Conservation (phyloP, 768 basidiomycete species). For the Mycena latifolia region DNA sequence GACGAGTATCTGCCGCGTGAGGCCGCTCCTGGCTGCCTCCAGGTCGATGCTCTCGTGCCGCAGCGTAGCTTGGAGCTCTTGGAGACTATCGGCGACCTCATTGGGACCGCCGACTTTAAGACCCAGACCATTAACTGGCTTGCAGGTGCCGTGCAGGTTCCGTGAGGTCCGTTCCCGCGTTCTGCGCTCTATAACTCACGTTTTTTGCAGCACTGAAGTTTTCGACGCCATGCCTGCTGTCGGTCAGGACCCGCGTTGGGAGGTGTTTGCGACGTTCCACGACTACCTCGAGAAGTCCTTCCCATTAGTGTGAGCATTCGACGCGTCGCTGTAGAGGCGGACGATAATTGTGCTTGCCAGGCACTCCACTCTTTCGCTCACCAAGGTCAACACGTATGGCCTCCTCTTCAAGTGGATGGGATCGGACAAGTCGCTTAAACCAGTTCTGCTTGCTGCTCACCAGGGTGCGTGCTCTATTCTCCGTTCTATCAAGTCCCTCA, state of each 20-base stretch:
- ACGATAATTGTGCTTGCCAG: constrained; percentile 46
- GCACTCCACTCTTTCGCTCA: constrained; percentile 68
- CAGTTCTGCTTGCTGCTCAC: constrained; percentile 76
- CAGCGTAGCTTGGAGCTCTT: constrained; percentile 12
- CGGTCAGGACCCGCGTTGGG: constrained; percentile 63
- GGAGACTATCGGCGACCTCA: constrained; percentile 20
- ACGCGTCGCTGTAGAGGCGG: not conserved
- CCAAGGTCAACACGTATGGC: constrained; percentile 82
- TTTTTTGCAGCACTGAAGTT: constrained; percentile 60
- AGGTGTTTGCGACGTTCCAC: constrained; percentile 53
- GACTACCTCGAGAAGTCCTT: constrained; percentile 54
- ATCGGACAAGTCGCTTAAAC: constrained; percentile 70
- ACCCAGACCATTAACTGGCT: constrained; percentile 42
- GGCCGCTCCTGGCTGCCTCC: constrained; percentile 18
- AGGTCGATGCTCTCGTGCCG: constrained; percentile 24
- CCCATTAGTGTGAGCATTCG: constrained; percentile 70
- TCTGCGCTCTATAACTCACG: not conserved
- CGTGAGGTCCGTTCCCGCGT: constrained; percentile 28
- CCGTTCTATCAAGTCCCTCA: not conserved
- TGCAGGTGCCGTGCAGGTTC: constrained; percentile 46
- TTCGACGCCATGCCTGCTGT: constrained; percentile 62
- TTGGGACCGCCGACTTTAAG: constrained; percentile 40
- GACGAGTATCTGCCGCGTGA: not conserved
- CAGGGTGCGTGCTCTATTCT: constrained; percentile 58
- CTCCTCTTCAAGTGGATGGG: constrained; percentile 82